phyloP scores from a whole-genome alignment of 1,284 basidiomycete species.

The Ustilago curta region DNA sequence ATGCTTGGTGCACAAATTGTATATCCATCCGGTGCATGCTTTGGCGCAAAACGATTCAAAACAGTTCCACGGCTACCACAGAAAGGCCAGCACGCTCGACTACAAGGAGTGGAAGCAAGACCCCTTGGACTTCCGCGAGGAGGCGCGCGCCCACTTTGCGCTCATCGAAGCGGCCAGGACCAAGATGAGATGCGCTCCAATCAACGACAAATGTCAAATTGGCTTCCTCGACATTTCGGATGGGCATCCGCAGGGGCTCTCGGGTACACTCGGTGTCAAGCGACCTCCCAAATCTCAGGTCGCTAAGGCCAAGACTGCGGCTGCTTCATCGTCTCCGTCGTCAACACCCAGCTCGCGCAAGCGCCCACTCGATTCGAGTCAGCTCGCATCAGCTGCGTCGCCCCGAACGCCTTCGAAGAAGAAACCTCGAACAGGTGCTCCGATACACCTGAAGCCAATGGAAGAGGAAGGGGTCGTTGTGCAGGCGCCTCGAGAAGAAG shows the following conservation, averaged over 20 bases:
- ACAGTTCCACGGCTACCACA: slow-evolving; percentile 40
- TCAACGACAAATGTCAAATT: slow-evolving; percentile 23
- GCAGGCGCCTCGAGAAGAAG: slow-evolving; percentile 1
- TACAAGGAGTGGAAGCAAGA: slow-evolving; percentile 48
- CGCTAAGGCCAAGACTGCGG: slow-evolving; percentile 4
- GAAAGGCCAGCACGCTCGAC: slow-evolving; percentile 30
- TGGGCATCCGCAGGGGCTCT: slow-evolving; percentile 27
- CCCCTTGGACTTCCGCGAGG: slow-evolving; percentile 23
- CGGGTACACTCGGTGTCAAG: slow-evolving; percentile 28
- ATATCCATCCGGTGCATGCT: slow-evolving; percentile 47
- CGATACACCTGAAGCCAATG: slow-evolving; percentile 4
- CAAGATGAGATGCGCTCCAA: slow-evolving; percentile 29
- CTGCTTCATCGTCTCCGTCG: slow-evolving; percentile 4
- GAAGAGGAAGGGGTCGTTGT: slow-evolving; percentile 7
- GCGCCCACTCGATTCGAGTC: slow-evolving; percentile 11
- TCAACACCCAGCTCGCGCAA: slow-evolving; percentile 25
- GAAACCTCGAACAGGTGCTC: slow-evolving; percentile 9
- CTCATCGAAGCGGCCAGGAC: slow-evolving; percentile 44
- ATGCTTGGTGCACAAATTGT: slow-evolving; percentile 36
- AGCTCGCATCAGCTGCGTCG: slow-evolving; percentile 19
- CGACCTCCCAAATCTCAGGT: slow-evolving; percentile 5
- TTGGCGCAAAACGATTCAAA: slow-evolving; percentile 35
- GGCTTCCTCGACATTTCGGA: slow-evolving; percentile 43
- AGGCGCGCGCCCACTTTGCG: slow-evolving; percentile 42
- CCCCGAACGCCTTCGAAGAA: slow-evolving; percentile 13